These are phyloP conservation scores for Ambrosia trifida DNA, from an alignment of 129 eudicot species.

Conservation along the genomic window DNA sequence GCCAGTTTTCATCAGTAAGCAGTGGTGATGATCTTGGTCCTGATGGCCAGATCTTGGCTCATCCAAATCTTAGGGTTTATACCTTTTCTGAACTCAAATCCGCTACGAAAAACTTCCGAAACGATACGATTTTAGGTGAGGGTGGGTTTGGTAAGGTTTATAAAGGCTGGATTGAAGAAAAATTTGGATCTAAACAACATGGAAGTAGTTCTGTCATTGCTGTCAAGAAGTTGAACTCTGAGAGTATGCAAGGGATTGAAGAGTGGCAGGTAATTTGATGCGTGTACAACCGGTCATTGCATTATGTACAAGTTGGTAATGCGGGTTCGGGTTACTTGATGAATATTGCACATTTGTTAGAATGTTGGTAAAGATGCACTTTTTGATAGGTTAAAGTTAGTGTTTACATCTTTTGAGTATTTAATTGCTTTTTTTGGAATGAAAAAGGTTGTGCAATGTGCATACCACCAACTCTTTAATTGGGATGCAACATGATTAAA, in stretches of 20 bases:
- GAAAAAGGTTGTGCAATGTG: constrained; percentile 6
- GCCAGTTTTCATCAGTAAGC: constrained; percentile 64
- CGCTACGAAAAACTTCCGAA: constrained; percentile 78
- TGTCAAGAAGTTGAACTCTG: constrained; percentile 79
- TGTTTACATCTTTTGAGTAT: constrained; percentile 27
- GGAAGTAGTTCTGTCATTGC: constrained; percentile 70
- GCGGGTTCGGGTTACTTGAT: background rate
- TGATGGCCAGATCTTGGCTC: constrained; percentile 61
- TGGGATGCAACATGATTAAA: constrained; percentile 17
- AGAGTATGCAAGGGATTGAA: constrained; percentile 81
- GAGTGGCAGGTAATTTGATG: constrained; percentile 78
- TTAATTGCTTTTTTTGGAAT: constrained; percentile 17
- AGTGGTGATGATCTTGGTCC: constrained; percentile 46
- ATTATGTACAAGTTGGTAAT: constrained; percentile 13
- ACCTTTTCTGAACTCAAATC: constrained; percentile 64
- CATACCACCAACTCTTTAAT: constrained; percentile 30
- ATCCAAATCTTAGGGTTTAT: constrained; percentile 65
- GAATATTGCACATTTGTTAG: background rate
- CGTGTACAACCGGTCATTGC: constrained; percentile 15
- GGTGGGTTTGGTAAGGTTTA: constrained; percentile 96
- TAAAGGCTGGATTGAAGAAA: constrained; percentile 83
- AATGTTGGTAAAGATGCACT: constrained; percentile 16
- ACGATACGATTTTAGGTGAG: constrained; percentile 78
- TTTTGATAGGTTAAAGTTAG: constrained; percentile 15
- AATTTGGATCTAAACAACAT: constrained; percentile 32